A percentile compares a stretch with the other conserved stretches of the same genome.
Evolutionary conservation across 805 yeast genomes (phyloP).

Genomic region (Pichia thaimueangensis): DNA sequence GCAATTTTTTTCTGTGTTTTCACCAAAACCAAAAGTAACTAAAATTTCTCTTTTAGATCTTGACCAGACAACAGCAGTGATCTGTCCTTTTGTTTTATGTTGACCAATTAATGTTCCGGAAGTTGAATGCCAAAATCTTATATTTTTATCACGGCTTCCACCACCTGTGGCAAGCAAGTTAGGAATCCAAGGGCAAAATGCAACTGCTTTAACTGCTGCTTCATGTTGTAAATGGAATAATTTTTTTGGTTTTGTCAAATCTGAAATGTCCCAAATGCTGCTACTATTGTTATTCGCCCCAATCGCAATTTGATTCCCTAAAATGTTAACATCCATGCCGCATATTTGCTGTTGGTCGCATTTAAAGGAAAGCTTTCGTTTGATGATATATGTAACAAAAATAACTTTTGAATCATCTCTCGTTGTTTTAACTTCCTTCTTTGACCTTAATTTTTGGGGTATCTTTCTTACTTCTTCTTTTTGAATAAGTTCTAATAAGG

Average conservation of each 20-base stretch:
- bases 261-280: slow-evolving; percentile 63
- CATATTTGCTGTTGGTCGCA: slow-evolving; percentile 56
- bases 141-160: slow-evolving; percentile 73
- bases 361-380: slow-evolving; percentile 29
- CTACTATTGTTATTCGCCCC: slow-evolving; percentile 85
- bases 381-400: slow-evolving; percentile 10
- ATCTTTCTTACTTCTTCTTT: background rate
- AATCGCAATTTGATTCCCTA: slow-evolving; percentile 54
- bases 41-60: slow-evolving; percentile 52
- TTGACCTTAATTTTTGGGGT: background rate
- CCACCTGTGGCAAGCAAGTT: slow-evolving; percentile 85
- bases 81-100: slow-evolving; percentile 58
- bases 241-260: slow-evolving; percentile 35
- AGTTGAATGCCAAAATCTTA: slow-evolving; percentile 80
- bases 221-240: slow-evolving; percentile 52
- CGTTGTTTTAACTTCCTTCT: background rate
- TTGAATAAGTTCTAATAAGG: slow-evolving; percentile 31
- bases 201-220: slow-evolving; percentile 87
- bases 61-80: slow-evolving; percentile 80
- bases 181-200: slow-evolving; percentile 87
- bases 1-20: slow-evolving; percentile 37
- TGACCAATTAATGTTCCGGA: slow-evolving; percentile 66
- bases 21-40: slow-evolving; percentile 80
- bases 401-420: too few relatives aligned
- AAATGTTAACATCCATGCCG: slow-evolving; percentile 56